Conservation (phyloP, 169 alveolate species). For the Sarcocystis neurona region DNA sequence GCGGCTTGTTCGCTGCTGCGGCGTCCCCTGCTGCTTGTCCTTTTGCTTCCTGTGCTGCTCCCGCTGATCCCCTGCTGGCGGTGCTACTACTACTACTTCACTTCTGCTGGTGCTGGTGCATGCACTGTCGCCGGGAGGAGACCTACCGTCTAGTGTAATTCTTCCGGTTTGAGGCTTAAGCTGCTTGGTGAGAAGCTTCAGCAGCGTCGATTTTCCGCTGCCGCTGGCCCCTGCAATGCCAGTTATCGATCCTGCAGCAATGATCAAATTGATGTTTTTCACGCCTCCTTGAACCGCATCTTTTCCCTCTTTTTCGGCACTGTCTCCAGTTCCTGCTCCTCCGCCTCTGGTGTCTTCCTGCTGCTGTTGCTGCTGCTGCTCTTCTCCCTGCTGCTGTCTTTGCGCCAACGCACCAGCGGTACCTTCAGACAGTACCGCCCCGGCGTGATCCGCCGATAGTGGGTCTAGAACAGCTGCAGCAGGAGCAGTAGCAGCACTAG, state of each 20-base stretch:
- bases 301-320: not conserved
- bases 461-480: too few species aligned
- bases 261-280: not conserved
- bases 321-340: not conserved
- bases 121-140: too few species aligned
- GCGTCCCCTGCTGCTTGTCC: too few species aligned
- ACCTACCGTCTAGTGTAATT: constrained; percentile 51
- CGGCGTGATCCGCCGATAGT: too few species aligned
- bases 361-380: constrained; percentile 36
- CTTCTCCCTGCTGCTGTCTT: not conserved
- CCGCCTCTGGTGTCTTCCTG: not conserved
- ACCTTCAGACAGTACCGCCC: too few species aligned
- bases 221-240: constrained; percentile 48
- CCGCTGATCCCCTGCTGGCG: too few species aligned
- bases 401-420: not conserved
- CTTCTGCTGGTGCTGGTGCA: too few species aligned
- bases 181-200: constrained; percentile 42
- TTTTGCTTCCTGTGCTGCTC: too few species aligned
- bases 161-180: constrained; percentile 17
- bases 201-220: constrained; percentile 37
- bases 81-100: too few species aligned
- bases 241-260: not conserved
- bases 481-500: too few species aligned
- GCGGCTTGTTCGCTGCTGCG: too few species aligned
- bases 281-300: not conserved